Base-by-base conservation (phyloP, 192 early-diverging fungal species). In the Coemansia sp. region DNA sequence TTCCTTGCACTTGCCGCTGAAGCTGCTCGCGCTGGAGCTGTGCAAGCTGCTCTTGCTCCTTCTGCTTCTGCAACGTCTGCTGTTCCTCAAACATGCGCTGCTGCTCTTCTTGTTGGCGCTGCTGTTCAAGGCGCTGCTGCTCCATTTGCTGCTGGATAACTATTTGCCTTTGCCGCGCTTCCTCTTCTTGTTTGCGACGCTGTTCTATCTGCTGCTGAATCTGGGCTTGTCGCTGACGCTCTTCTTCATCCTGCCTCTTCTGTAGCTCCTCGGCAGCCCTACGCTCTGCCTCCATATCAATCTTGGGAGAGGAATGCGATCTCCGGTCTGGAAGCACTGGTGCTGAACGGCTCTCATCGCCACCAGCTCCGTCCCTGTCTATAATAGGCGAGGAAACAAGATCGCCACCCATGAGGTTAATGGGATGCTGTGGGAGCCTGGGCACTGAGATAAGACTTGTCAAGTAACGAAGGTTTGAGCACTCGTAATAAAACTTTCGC, bases 371-470 rank as follows among this genome's bases (percentile, higher is more conserved):
- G 61, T 71, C 85, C 64, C 80, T 71, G 43, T 83, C 84, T 4
- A 90, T 88, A 2, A 89, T 69, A 16, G 87, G 84, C 8, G 93
- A 90, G 9, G 89, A 86, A 39, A 82, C 85, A 51, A 87, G 78
- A 10, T 90, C 93, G 26, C 75, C 76, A 41, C 78, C 83, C 42
- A 95, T 83, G 56, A 98, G 89, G 67, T 90, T 90, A 61, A 94
- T 92, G 64, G 95, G 91, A 57, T 93, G 86, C 72, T 85, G 86
- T 5, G 91, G 85, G 41, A 98, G 78, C 61, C 87, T 88, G 26
- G 97, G 97, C 18, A 99, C 93, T 39, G 83, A 88, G 66, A 98
- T 94, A 61, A 99, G 85, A 51, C 91, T 93, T n/a, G 94, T 96
- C 52, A 99, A 77, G 76, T 98, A 99, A 67, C 88, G 88, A 22